Evolutionary conservation across 768 basidiomycete species (phyloP).

Genomic region (Candolleomyces aberdarensis): DNA sequence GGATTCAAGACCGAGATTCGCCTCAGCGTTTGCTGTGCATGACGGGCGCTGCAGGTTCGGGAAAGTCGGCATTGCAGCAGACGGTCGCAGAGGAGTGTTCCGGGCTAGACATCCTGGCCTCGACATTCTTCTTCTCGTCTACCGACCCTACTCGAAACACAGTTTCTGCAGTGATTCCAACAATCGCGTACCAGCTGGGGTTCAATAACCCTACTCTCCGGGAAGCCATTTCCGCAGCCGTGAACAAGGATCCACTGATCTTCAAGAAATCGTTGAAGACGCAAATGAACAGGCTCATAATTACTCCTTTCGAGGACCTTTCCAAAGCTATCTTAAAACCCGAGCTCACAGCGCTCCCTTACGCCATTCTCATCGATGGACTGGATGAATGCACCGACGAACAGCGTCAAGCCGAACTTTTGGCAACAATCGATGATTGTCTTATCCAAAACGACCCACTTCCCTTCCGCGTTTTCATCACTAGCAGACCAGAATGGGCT

Average conservation of each 20-base stretch:
- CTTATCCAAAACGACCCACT: not conserved
- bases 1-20: not conserved
- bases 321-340: not conserved
- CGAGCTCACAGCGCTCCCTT: not conserved
- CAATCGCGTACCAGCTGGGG: constrained; percentile 11
- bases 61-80: constrained; percentile 3
- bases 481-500: constrained; percentile 13
- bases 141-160: not conserved
- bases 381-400: constrained; percentile 14
- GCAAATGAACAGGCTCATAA: constrained; percentile 7
- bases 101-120: not conserved
- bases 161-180: constrained; percentile 1
- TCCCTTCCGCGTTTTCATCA: constrained; percentile 10
- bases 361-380: constrained; percentile 9
- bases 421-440: constrained; percentile 4
- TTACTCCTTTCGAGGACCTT: not conserved
- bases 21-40: constrained; percentile 1
- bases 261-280: not conserved
- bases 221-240: not conserved
- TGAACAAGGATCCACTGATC: not conserved
- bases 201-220: not conserved
- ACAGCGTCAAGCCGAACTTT: constrained; percentile 5
- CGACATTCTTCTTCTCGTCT: constrained; percentile 4
- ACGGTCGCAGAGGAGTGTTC: not conserved
- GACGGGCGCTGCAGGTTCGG: constrained; percentile 1